A percentile compares a stretch with the other conserved stretches of the same genome.
Evolutionary conservation across 1,284 basidiomycete genomes (phyloP).

Genomic region (Irpex sp.): DNA sequence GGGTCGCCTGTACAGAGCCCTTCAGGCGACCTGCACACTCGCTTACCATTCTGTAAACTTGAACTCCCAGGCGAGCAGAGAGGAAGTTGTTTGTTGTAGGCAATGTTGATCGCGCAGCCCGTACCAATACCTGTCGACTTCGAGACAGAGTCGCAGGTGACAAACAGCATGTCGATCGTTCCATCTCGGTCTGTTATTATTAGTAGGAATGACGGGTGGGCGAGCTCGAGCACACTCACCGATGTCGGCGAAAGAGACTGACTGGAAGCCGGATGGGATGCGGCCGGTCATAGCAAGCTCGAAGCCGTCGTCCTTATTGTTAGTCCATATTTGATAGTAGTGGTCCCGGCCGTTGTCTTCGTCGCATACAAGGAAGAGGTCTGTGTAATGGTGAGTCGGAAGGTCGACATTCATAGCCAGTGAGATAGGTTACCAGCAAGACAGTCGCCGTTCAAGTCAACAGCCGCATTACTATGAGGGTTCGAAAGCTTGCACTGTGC

Average conservation of each 20-base stretch:
- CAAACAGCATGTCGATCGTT: slow-evolving; percentile 93
- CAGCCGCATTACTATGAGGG: slow-evolving; percentile 93
- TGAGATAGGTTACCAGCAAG: slow-evolving; percentile 60
- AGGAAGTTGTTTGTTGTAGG: slow-evolving; percentile 89
- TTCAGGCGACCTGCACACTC: slow-evolving; percentile 71
- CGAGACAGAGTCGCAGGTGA: slow-evolving; percentile 76
- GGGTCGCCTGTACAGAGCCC: slow-evolving; percentile 82
- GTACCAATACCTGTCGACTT: slow-evolving; percentile 64
- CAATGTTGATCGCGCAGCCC: slow-evolving; percentile 85
- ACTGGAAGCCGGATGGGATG: slow-evolving; percentile 77
- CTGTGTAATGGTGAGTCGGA: slow-evolving; percentile 33
- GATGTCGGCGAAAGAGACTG: slow-evolving; percentile 89
- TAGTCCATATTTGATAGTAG: slow-evolving; percentile 90
- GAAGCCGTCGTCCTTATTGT: slow-evolving; percentile 77
- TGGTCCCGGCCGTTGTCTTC: slow-evolving; percentile 44
- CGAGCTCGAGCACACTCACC: slow-evolving; percentile 43
- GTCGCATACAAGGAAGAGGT: slow-evolving; percentile 89
- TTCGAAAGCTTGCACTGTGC: slow-evolving; percentile 72
- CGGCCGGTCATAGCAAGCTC: slow-evolving; percentile 61
- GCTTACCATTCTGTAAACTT: slow-evolving; percentile 45
- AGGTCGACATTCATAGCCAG: background rate
- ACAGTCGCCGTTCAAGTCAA: slow-evolving; percentile 96
- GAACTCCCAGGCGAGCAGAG: slow-evolving; percentile 64
- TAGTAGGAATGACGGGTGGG: background rate
- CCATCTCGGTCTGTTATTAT: slow-evolving; percentile 80